These are phyloP conservation scores for Globisporangium carolinianum DNA, from an alignment of 352 stramenopile genomes.

Conservation along the genomic window DNA sequence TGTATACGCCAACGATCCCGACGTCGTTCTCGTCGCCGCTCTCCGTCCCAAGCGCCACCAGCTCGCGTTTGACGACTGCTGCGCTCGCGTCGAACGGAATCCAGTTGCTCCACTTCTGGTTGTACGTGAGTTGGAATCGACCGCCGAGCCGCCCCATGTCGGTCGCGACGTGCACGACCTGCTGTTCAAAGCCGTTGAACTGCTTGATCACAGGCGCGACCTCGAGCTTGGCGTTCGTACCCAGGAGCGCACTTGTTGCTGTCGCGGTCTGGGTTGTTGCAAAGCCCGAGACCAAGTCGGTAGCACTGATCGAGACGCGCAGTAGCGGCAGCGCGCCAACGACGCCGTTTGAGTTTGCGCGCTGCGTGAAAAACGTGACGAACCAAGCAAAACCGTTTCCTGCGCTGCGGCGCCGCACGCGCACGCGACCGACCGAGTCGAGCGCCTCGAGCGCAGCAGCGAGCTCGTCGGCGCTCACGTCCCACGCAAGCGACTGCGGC, in stretches of 20 bases:
- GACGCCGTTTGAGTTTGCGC: constrained; percentile 35
- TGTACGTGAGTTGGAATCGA: constrained; percentile 82
- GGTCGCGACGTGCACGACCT: constrained; percentile 74
- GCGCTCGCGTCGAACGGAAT: constrained; percentile 70
- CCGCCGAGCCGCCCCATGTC: constrained; percentile 66
- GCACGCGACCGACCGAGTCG: constrained; percentile 74
- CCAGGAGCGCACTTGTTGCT: constrained; percentile 40
- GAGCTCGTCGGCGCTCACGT: constrained; percentile 74
- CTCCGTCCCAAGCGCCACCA: constrained; percentile 42
- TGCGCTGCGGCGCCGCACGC: constrained; percentile 60
- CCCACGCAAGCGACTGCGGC: constrained; percentile 45
- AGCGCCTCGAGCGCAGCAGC: constrained; percentile 73
- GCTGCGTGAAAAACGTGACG: constrained; percentile 62
- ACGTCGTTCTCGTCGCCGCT: constrained; percentile 4
- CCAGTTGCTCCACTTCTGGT: constrained; percentile 66
- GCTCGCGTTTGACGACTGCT: constrained; percentile 30
- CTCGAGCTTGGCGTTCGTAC: constrained; percentile 69
- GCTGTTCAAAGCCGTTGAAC: constrained; percentile 91
- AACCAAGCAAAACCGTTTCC: constrained; percentile 82
- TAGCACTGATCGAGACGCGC: constrained; percentile 63
- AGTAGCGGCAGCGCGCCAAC: constrained; percentile 54
- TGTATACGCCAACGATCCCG: constrained; percentile 52
- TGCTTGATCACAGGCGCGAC: constrained; percentile 76
- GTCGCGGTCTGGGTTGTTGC: constrained; percentile 28
- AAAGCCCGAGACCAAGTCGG: constrained; percentile 51